A percentile compares a stretch with the other conserved stretches of the same genome.
Evolutionary conservation across 1,284 basidiomycete genomes (phyloP).

Genomic region (Ceratobasidium sp.): DNA sequence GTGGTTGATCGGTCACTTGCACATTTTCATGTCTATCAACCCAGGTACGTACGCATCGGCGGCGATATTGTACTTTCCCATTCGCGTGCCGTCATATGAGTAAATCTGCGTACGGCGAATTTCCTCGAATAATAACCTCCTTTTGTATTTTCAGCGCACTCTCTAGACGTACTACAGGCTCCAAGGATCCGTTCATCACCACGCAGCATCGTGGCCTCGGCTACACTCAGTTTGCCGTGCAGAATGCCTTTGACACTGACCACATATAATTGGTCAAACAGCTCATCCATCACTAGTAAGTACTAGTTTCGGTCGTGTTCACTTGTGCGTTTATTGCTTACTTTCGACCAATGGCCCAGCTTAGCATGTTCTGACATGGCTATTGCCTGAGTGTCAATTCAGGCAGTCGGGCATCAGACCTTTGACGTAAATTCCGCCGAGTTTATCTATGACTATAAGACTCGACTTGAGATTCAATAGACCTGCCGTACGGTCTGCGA

Average conservation of each 20-base stretch:
- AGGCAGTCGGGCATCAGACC: neutral
- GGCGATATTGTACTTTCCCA: constrained; percentile 44
- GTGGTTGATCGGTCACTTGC: constrained; percentile 10
- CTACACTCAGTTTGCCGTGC: constrained; percentile 45
- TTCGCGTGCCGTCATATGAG: constrained; percentile 44
- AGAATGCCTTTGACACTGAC: constrained; percentile 44
- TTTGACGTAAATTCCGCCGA: constrained; percentile 21
- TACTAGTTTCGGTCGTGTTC: neutral
- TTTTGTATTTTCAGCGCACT: constrained; percentile 3
- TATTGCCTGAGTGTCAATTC: neutral
- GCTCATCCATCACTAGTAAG: constrained; percentile 24
- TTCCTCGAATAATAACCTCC: constrained; percentile 41
- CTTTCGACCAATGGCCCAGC: constrained; percentile 24
- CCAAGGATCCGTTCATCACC: constrained; percentile 45
- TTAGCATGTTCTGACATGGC: constrained; percentile 23
- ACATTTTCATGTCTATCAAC: constrained; percentile 43
- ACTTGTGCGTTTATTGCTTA: neutral
- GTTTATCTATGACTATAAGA: neutral
- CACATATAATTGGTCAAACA: constrained; percentile 41
- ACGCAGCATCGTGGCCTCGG: constrained; percentile 44
- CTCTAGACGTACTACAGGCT: constrained; percentile 39
- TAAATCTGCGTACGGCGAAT: constrained; percentile 44
- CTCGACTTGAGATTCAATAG: constrained; percentile 11
- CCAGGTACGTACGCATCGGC: constrained; percentile 45
- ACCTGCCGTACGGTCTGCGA: constrained; percentile 8